Evolutionary conservation across 306 rosid genomes (phyloP).

Genomic region (Styphnolobium japonicum): DNA sequence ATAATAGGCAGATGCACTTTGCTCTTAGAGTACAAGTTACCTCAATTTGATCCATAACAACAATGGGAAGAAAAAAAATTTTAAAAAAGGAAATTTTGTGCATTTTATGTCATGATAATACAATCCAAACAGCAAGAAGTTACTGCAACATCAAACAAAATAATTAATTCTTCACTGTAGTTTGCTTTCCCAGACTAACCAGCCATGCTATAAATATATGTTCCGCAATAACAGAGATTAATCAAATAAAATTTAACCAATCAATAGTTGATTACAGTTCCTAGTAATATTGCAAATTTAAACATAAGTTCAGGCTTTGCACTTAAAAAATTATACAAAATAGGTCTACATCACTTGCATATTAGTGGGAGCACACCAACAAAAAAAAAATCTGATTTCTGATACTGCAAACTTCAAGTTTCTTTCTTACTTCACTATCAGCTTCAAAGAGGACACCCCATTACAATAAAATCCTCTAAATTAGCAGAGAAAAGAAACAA

Average conservation of each 20-base stretch:
- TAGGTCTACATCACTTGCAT: not conserved
- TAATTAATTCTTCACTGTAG: not conserved
- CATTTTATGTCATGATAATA: not conserved
- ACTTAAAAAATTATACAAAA: not conserved
- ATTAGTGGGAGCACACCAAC: not conserved
- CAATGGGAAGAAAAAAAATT: not conserved
- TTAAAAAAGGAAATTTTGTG: not conserved
- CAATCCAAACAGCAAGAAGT: not conserved
- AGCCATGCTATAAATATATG: not conserved
- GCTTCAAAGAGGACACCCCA: not conserved
- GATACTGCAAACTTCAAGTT: not conserved
- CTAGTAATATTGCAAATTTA: not conserved
- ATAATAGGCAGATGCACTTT: not conserved
- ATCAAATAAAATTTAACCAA: not conserved
- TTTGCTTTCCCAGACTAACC: not conserved
- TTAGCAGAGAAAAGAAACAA: not conserved
- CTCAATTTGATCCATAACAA: not conserved
- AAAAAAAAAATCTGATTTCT: not conserved
- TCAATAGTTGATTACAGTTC: not conserved
- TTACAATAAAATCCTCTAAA: not conserved
- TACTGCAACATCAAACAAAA: not conserved
- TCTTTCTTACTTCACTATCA: not conserved
- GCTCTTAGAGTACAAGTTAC: not conserved
- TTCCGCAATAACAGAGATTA: not conserved
- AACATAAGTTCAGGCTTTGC: not conserved